A percentile compares a stretch with the other conserved stretches of the same genome.
These are phyloP conservation scores for Helotiales sp. DNA, from an alignment of 2,329 filamentous ascomycete genomes.

Conservation along the genomic window DNA sequence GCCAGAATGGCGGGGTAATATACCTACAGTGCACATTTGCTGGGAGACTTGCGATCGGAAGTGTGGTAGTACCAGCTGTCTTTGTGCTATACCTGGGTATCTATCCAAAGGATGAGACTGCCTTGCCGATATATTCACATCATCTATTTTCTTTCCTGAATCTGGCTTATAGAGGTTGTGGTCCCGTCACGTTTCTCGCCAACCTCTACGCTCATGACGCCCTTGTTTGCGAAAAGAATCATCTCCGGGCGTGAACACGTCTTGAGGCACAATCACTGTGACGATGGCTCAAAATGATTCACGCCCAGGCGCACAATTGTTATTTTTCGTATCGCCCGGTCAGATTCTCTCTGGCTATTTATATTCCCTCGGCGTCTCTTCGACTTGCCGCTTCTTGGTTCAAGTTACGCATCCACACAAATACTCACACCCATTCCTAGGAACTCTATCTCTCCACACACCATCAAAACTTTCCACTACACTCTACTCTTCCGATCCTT, in stretches of 20 bases:
- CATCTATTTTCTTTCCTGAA: not conserved
- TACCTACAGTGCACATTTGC: conserved; percentile 9
- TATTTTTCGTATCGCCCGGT: not conserved
- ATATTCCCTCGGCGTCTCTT: not conserved
- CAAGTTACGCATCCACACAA: not conserved
- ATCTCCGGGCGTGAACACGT: not conserved
- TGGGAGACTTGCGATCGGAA: conserved; percentile 15
- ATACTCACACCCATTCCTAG: not conserved
- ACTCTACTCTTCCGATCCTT: not conserved
- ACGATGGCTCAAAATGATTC: not conserved
- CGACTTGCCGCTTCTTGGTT: not conserved
- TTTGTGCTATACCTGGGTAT: conserved; percentile 32
- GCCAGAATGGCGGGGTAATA: conserved; percentile 30
- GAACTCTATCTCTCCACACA: not conserved
- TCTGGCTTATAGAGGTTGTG: not conserved
- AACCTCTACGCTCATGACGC: not conserved
- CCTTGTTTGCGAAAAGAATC: not conserved
- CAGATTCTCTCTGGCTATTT: not conserved
- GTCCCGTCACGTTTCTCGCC: not conserved
- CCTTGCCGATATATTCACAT: conserved; percentile 25
- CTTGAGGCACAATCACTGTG: not conserved
- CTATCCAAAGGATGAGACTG: conserved; percentile 24
- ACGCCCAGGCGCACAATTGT: not conserved
- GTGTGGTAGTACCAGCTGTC: conserved; percentile 26
- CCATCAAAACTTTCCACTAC: no score